Base-by-base conservation (phyloP, 306 rosid species). In the Trifolium pratense region DNA sequence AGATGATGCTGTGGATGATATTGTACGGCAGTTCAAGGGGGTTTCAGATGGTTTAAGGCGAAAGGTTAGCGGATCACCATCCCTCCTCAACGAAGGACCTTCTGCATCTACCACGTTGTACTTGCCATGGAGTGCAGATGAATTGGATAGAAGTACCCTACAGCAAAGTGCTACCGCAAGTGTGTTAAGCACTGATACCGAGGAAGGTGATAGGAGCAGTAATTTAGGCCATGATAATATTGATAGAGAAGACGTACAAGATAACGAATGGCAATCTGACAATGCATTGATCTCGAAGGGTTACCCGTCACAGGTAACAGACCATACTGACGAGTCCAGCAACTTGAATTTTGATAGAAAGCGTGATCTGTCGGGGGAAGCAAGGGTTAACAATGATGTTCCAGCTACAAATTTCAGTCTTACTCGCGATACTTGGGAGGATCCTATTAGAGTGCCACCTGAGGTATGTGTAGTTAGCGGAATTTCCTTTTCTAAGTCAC, bases 1-100 rank as follows among this genome's bases (percentile, higher is more conserved):
- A 71, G 99, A 95, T 78, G 97, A 87, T 83, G 99, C 99, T 31
- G 82, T 90, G 87, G 99, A 95, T 80, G 97, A 91, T 80, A 90
- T 91, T 79, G 93, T 92, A 71, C 89, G 97, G 52, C 99, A 95
- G 78, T 91, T 95, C 77, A 90, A 87, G 85, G 99, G 93, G 45
- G 97, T 88, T 83, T 95, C 99, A 63, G 99, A 84, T 84, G 97
- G 97, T 71, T 83, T 91, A 70, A 79, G 75, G 84, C 86, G 89
- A 66, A 89, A 89, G 63, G 96, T 91, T 74, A 87, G 71, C 65
- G 92, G 87, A 75, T 74, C 97, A 36, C 21, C 87, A 23, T 76
- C 85, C 12, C 81, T 85, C 57, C 36, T 74, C 63, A 37, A 34
- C 62, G 96, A 86, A 65, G 81, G 84, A 17, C 71, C 82, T 53